phyloP scores from a whole-genome alignment of 2,329 filamentous ascomycete genomes.

The Fusarium sp. region DNA sequence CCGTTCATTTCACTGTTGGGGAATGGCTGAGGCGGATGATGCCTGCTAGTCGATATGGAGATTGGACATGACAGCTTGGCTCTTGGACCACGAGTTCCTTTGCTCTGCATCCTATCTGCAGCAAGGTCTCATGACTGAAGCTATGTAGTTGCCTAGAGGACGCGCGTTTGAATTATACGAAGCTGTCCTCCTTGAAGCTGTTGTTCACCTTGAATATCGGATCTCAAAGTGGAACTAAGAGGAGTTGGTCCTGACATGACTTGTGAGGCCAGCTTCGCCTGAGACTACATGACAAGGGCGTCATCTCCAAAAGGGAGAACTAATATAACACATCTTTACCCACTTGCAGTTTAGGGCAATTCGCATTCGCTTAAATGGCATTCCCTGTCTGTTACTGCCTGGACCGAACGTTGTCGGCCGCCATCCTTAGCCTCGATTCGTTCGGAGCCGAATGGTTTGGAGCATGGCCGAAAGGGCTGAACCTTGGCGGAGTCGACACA shows the following conservation, averaged over 20 bases:
- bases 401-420: constrained; percentile 19
- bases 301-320: constrained; percentile 11
- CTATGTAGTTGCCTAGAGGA: neutral
- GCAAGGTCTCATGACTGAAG: neutral
- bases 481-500: neutral
- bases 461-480: constrained; percentile 14
- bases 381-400: constrained; percentile 11
- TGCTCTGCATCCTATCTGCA: neutral
- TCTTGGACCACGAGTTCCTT: neutral
- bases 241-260: constrained; percentile 18
- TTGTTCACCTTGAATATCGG: neutral
- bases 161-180: neutral
- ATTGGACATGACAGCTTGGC: neutral
- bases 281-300: constrained; percentile 20
- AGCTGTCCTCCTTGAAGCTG: neutral
- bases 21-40: neutral
- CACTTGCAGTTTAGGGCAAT: neutral
- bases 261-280: constrained; percentile 8
- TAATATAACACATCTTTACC: neutral
- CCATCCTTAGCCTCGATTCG: constrained; percentile 4
- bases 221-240: neutral
- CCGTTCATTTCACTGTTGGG: neutral
- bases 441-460: constrained; percentile 27
- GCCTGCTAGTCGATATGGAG: neutral
- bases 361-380: constrained; percentile 1